Evolutionary conservation across 108 stramenopile genomes (phyloP), one percentile per base, ranked within the genome.

Genomic region (Cyclotella choctawhatcheeana): DNA sequence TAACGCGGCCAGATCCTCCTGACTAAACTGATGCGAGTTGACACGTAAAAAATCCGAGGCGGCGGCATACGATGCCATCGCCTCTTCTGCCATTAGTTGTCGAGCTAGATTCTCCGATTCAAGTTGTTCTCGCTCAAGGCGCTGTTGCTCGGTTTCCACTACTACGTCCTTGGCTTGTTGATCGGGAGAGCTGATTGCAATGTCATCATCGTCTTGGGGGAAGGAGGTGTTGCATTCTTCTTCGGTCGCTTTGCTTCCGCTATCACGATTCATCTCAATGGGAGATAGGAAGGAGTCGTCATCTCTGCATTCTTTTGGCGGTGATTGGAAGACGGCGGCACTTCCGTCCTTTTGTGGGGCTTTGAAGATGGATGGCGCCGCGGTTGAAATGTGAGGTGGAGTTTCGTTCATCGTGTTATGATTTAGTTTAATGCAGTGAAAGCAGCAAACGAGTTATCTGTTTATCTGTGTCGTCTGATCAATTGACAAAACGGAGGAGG

Each of bases 51-150:
- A 90, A 26, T 88, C 82, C 5, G 81, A 53, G 17, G 82, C 71
- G 58, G 84, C 72, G 2, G 53, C 44, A 33, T 93, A 92, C n/a
- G 81, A 74, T 22, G 86, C 89, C 85, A 96, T 87, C 13, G 95
- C 95, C 77, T 96, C 95, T 74, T 96, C 91, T 35, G 91, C 95
- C 95, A 93, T 93, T 26, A 96, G 79, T 60, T 86, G 85, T 25
- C 92, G 81, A 18, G 95, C 95, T 5, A 96, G 83, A 3, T 84
- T 90, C 65, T 87, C 70, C 12, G 92, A 93, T 71, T 93, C 94
- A 45, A 86, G 84, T 21, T 89, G 81, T 76, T 94, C 89, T 4
- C 86, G 77, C 37, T 73, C 82, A 20, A 44, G 55, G 32, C 84
- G 86, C 45, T 88, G 76, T 44, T 85, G 85, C 25, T 85, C 84